Percentiles rank a stretch among this genome's conserved stretches.
Conservation (phyloP, 2,329 filamentous ascomycete species). For the Shiraia sp. region DNA sequence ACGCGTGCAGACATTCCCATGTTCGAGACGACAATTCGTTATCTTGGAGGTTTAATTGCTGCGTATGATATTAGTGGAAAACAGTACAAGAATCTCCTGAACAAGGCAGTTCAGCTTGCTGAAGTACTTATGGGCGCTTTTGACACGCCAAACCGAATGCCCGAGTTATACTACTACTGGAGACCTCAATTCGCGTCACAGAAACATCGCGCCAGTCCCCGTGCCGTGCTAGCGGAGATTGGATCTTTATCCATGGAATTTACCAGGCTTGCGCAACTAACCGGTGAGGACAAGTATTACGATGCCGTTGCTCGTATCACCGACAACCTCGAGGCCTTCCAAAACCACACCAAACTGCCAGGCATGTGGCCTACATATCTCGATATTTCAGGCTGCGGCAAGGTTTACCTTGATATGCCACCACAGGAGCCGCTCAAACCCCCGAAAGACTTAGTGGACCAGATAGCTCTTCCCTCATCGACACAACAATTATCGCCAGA, state of each 20-base stretch:
- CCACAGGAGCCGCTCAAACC: constrained; percentile 26
- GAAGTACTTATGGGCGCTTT: constrained; percentile 68
- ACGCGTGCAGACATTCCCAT: constrained; percentile 60
- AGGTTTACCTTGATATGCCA: constrained; percentile 26
- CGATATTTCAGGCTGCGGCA: constrained; percentile 47
- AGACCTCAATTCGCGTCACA: constrained; percentile 46
- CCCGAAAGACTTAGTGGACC: constrained; percentile 10
- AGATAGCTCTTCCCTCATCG: constrained; percentile 10
- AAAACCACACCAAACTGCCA: constrained; percentile 50
- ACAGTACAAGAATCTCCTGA: constrained; percentile 56
- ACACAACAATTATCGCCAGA: constrained; percentile 28
- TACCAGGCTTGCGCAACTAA: constrained; percentile 52
- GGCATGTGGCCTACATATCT: constrained; percentile 55
- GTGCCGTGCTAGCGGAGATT: constrained; percentile 52
- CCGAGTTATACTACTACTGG: constrained; percentile 63
- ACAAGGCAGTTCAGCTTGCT: constrained; percentile 66
- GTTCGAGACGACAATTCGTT: constrained; percentile 73
- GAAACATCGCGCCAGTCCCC: constrained; percentile 45
- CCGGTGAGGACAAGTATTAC: constrained; percentile 52
- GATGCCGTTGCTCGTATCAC: constrained; percentile 54
- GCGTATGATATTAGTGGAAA: constrained; percentile 69
- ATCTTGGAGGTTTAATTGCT: constrained; percentile 70
- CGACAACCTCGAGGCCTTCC: constrained; percentile 48
- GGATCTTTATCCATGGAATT: constrained; percentile 55
- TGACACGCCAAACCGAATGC: constrained; percentile 71